Base-by-base conservation (phyloP, 2,329 filamentous ascomycete species). In the Ceratocystis cacaofunesta region DNA sequence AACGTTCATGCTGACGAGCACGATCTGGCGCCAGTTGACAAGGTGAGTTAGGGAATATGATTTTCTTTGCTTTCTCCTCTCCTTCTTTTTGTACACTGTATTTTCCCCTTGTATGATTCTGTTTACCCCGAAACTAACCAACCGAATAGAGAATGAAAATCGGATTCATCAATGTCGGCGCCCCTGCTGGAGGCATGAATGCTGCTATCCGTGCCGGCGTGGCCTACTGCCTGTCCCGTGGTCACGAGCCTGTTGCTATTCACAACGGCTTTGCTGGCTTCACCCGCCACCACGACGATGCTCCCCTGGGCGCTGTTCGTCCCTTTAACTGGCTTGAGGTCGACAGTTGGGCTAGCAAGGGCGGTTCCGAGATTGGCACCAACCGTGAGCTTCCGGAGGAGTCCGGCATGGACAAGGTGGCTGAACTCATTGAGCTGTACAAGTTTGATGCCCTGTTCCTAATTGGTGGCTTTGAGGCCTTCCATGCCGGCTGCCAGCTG, bases 251-350 rank as follows among this genome's bases (percentile, higher is more conserved):
- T 3, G 75, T 97, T 71, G 92, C 90, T 19, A 91, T 99, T 65
- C 89, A 97, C 78, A 99, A 99, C 72, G 94, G 94, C 30, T 99
- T 99, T 76, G 90, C 94, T 41, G 94, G 94, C 17, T 86, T 99
- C 66, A 88, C 90, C 64, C 85, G 94, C 60, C 94, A 99, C 75
- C 90, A 97, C 74, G 86, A 79, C 41, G 92, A 97, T 73, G 79
- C 85, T 71, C 92, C 92, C 0, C 68, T 90, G 0, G 88, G 91
- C 48, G 85, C 94, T 1, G 92, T 99, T 7, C 87, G 92, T 41
- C 83, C 88, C 48, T 89, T 97, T 67, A 80, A 87, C 70, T 99
- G 94, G 94, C 82, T 97, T 22, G 94, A 97, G 73, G 91, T 95
- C 4, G 92, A 97, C 73, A 81, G 85, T 68, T 99, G 94, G 94